Conservation (phyloP, 805 yeast species). For the Komagataella mondaviorum region DNA sequence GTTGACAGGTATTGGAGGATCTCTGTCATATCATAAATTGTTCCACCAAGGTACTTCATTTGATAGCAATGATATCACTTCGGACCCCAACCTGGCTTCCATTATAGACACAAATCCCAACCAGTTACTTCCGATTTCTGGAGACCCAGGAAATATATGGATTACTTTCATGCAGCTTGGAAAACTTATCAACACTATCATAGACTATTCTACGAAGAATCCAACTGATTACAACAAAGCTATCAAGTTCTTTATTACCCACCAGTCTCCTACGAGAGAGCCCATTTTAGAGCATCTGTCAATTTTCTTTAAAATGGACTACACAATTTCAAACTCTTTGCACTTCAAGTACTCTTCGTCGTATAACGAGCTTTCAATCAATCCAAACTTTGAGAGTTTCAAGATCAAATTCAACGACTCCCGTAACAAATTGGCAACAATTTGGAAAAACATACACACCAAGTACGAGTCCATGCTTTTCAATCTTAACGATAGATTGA, state of each 20-base stretch:
- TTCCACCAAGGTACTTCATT: constrained; percentile 49
- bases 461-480: constrained; percentile 29
- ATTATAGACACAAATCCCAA: constrained; percentile 4
- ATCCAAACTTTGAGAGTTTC: constrained; percentile 51
- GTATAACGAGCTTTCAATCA: constrained; percentile 52
- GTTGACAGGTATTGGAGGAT: constrained; percentile 63
- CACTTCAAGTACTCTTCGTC: constrained; percentile 62
- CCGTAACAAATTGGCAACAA: constrained; percentile 43
- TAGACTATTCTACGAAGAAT: constrained; percentile 20
- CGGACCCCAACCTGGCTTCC: constrained; percentile 9
- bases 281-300: constrained; percentile 59
- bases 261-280: constrained; percentile 60
- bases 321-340: constrained; percentile 57
- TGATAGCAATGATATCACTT: constrained; percentile 17
- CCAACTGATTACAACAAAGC: constrained; percentile 20
- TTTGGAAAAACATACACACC: constrained; percentile 48
- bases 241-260: constrained; percentile 49
- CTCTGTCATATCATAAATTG: constrained; percentile 48
- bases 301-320: constrained; percentile 53
- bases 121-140: constrained; percentile 35
- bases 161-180: constrained; percentile 61
- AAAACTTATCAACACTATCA: constrained; percentile 37
- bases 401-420: constrained; percentile 49
- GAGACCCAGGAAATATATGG: constrained; percentile 63
- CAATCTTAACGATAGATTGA: constrained; percentile 24